Percentiles rank a stretch among this genome's conserved stretches.
Conservation (phyloP, 1,284 basidiomycete genomes). For the Gymnopus androsaceus region DNA sequence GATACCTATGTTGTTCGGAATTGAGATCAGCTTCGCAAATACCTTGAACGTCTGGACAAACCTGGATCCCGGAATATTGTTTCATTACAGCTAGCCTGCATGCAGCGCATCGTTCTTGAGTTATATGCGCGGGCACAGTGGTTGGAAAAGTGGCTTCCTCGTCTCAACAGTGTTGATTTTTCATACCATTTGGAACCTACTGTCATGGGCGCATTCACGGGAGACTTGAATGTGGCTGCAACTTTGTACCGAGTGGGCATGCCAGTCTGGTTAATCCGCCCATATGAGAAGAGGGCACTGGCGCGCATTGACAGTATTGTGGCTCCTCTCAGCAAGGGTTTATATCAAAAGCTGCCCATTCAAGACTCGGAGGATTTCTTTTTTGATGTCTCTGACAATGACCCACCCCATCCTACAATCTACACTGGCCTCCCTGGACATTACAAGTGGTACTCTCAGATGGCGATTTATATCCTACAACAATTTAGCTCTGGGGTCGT, state of each 20-base stretch:
- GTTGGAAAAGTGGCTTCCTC: background rate
- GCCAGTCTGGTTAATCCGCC: conserved; percentile 7
- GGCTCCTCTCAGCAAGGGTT: background rate
- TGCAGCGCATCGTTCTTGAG: conserved; percentile 1
- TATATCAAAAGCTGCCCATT: background rate
- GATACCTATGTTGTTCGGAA: background rate
- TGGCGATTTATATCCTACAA: background rate
- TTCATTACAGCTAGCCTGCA: background rate
- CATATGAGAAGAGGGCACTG: background rate
- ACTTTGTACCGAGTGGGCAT: conserved; percentile 2
- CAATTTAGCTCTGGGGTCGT: background rate
- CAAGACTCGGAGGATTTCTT: background rate
- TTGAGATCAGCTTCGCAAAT: background rate
- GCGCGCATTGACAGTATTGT: background rate
- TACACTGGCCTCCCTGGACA: conserved; percentile 4
- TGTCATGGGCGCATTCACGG: conserved; percentile 11
- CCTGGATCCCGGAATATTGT: background rate
- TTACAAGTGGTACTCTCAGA: background rate
- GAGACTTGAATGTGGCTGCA: background rate
- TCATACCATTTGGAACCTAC: background rate
- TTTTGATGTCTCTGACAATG: background rate
- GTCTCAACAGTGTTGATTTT: background rate
- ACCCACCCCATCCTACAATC: conserved; percentile 3
- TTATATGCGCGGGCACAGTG: conserved; percentile 1
- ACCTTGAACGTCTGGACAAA: background rate